Percentiles rank a stretch among this genome's conserved stretches.
phyloP scores from a whole-genome alignment of 441 rosid species.

The Adansonia madagascariensis region DNA sequence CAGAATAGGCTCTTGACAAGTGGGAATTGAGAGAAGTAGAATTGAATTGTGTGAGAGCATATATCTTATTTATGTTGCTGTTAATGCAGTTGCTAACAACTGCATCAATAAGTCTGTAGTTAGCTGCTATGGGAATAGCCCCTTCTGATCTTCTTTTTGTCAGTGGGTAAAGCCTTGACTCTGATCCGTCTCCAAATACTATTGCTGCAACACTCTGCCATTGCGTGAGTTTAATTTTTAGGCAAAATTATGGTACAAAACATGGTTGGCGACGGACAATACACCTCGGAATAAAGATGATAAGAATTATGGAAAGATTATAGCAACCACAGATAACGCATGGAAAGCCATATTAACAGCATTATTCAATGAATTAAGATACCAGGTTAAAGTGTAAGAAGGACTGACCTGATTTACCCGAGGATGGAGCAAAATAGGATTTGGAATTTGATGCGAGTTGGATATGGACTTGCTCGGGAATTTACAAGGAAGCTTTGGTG shows the following conservation, averaged over 20 bases:
- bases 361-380: background rate
- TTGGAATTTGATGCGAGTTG: constrained; percentile 43
- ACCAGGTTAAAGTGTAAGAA: background rate
- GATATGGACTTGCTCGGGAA: constrained; percentile 39
- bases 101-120: constrained; percentile 75
- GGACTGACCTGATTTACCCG: constrained; percentile 37
- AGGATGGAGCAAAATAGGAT: constrained; percentile 35
- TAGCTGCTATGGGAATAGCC: constrained; percentile 77
- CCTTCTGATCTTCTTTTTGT: constrained; percentile 82
- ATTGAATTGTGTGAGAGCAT: constrained; percentile 81
- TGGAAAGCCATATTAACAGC: background rate
- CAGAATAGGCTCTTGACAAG: constrained; percentile 70
- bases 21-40: constrained; percentile 84
- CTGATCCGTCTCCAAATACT: constrained; percentile 76
- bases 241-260: background rate
- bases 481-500: constrained; percentile 37
- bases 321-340: background rate
- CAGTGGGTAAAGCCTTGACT: constrained; percentile 68
- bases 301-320: background rate
- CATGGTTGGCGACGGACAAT: background rate
- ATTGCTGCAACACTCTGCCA: constrained; percentile 77
- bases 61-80: constrained; percentile 76
- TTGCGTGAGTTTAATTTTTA: background rate
- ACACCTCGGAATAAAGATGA: background rate
- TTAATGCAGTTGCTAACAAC: constrained; percentile 86